Evolutionary conservation across 1,139 yeast species (phyloP).

Genomic region (Nakaseomyces bracarensis): DNA sequence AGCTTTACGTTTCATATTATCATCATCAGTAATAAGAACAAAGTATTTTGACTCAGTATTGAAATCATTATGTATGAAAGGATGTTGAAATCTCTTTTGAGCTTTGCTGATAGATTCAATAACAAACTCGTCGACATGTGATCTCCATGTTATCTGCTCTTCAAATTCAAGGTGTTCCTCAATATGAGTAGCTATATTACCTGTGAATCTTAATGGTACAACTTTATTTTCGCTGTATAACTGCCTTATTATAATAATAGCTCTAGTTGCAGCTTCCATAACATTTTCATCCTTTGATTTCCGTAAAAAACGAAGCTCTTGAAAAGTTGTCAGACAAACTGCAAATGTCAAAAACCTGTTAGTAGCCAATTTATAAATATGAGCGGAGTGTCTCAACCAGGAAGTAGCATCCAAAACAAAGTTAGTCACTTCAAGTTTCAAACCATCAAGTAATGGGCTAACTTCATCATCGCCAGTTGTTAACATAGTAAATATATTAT

Average conservation of each 20-base stretch:
- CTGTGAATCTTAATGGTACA: slow-evolving; percentile 56
- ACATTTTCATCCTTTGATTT: slow-evolving; percentile 67
- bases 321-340: slow-evolving; percentile 70
- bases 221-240: slow-evolving; percentile 51
- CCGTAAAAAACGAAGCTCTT: slow-evolving; percentile 65
- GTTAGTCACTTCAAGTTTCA: slow-evolving; percentile 37
- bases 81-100: slow-evolving; percentile 22
- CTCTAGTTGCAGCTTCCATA: slow-evolving; percentile 73
- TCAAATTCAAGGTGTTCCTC: slow-evolving; percentile 39
- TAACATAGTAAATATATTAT: slow-evolving; percentile 1
- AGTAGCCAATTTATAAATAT: slow-evolving; percentile 60
- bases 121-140: slow-evolving; percentile 37
- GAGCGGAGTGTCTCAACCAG: slow-evolving; percentile 76
- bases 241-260: slow-evolving; percentile 65
- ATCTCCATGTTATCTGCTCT: slow-evolving; percentile 37
- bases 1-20: slow-evolving; percentile 62
- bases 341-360: slow-evolving; percentile 49
- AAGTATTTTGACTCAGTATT: slow-evolving; percentile 37
- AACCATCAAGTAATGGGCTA: slow-evolving; percentile 28
- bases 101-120: slow-evolving; percentile 33
- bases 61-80: slow-evolving; percentile 1
- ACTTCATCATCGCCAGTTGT: slow-evolving; percentile 9
- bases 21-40: slow-evolving; percentile 62
- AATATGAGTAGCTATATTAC: slow-evolving; percentile 55
- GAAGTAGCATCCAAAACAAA: slow-evolving; percentile 69